Evolutionary conservation across 2,329 filamentous ascomycete genomes (phyloP), one percentile per base, ranked within the genome.

Genomic region (Magnaporthiopsis poae): DNA sequence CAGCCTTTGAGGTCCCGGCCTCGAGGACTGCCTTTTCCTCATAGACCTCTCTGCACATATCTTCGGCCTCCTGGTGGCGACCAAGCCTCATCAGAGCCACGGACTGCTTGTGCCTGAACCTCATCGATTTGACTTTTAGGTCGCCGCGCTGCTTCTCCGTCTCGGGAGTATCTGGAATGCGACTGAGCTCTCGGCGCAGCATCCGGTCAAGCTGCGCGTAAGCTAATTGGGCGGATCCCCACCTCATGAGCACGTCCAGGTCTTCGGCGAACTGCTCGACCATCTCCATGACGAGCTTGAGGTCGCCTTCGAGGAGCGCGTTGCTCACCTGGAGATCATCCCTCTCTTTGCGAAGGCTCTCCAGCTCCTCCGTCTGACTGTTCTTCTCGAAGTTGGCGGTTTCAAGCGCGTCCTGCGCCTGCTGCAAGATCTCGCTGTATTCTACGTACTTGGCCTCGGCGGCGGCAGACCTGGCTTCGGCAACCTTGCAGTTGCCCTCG

Each of bases 211-310:
- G 56, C 29, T 60, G 62, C 13, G 62, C 61, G 36, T 67, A 67
- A 18, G 66, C 66, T 36, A 56, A 11, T 46, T 67, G 66, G 29
- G 66, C 66, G 25, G 66, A 64, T 21, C 52, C 21, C 66, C 66
- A 67, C 35, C 62, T 62, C 62, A 64, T 67, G 35, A 31, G 46
- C 21, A 39, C 59, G 21, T 67, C 66, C 5, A 67, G 62, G 35
- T 67, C 66, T 46, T 67, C 66, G 35, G 62, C 66, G 27, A 61
- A 64, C 36, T 62, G 64, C 39, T 67, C 62, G 61, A 67, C 25
- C 27, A 52, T 64, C 12, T 65, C 62, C 21, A 64, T 61, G 2
- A 59, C 59, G 12, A 61, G 36, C 52, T 46, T 35, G 25, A 67
- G 36, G 35, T 67, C 62, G 18, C 21, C 56, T 59, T 62, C 66